These are phyloP conservation scores for Diaporthe sp. DNA, from an alignment of 2,329 filamentous ascomycete genomes.

Conservation along the genomic window DNA sequence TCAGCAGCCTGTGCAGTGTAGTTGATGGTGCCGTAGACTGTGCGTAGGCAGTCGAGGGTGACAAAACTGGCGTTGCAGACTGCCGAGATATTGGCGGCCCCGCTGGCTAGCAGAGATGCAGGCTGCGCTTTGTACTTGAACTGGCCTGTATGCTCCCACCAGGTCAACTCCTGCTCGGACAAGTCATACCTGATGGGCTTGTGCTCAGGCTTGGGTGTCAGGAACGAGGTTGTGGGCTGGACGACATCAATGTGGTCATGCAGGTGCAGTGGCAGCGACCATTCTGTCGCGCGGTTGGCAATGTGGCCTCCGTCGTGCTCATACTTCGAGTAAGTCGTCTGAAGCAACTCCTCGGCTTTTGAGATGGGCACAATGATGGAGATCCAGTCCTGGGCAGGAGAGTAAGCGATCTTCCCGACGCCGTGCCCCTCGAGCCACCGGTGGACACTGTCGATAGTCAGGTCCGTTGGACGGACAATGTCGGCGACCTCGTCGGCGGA, in stretches of 20 bases:
- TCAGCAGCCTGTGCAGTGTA: conserved; percentile 18
- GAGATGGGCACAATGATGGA: conserved; percentile 29
- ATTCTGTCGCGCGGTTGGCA: conserved; percentile 40
- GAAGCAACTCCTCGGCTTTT: conserved; percentile 22
- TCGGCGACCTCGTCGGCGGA: conserved; percentile 43
- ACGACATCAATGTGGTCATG: conserved; percentile 57
- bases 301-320: conserved; percentile 14
- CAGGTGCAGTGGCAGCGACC: conserved; percentile 52
- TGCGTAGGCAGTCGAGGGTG: conserved; percentile 58
- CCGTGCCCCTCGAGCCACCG: conserved; percentile 20
- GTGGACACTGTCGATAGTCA: conserved; percentile 27
- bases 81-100: conserved; percentile 17
- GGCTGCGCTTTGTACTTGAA: conserved; percentile 40
- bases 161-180: conserved; percentile 28
- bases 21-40: conserved; percentile 40
- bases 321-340: conserved; percentile 19
- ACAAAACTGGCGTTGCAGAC: conserved; percentile 50
- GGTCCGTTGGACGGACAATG: conserved; percentile 17
- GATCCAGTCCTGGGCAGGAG: conserved; percentile 22
- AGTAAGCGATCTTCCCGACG: conserved; percentile 13
- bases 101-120: conserved; percentile 37
- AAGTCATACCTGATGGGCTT: conserved; percentile 31
- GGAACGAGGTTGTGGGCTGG: conserved; percentile 61
- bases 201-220: conserved; percentile 47
- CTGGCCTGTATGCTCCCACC: conserved; percentile 33